phyloP scores from a whole-genome alignment of 2,329 filamentous ascomycete genomes.

The Phialophora macrospora region DNA sequence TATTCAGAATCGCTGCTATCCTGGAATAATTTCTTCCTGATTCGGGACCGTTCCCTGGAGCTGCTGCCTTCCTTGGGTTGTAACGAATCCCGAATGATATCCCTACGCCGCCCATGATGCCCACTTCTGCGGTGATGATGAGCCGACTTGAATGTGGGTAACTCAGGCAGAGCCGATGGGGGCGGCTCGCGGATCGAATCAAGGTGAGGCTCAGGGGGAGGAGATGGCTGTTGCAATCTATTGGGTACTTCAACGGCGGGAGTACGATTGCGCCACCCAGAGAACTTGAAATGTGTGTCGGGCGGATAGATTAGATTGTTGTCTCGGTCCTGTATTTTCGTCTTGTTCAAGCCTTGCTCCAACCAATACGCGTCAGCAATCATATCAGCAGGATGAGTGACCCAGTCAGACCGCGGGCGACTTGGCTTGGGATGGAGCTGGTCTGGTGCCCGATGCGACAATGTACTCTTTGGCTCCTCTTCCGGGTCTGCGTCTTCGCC shows the following conservation, averaged over 20 bases:
- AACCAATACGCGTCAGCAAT: conserved; percentile 91
- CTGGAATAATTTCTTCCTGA: conserved; percentile 28
- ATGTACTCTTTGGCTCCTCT: conserved; percentile 43
- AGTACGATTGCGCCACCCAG: conserved; percentile 38
- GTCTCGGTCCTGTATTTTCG: conserved; percentile 77
- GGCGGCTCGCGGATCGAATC: conserved; percentile 29
- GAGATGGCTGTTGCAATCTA: conserved; percentile 30
- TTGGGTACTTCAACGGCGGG: conserved; percentile 31
- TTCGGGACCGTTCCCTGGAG: conserved; percentile 29
- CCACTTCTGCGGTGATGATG: conserved; percentile 25
- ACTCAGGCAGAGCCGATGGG: conserved; percentile 32
- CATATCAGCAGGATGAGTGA: conserved; percentile 79
- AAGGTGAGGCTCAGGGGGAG: conserved; percentile 17
- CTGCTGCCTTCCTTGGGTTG: conserved; percentile 28
- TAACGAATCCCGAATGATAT: conserved; percentile 33
- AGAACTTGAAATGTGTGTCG: conserved; percentile 39
- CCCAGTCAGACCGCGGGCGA: conserved; percentile 82
- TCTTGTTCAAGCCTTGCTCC: conserved; percentile 79
- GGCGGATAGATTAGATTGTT: conserved; percentile 70
- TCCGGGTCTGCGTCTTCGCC: conserved; percentile 37
- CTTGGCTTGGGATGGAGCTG: conserved; percentile 59
- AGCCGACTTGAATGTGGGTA: conserved; percentile 39
- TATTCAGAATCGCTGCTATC: conserved; percentile 35
- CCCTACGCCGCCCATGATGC: conserved; percentile 23
- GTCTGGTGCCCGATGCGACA: conserved; percentile 41